phyloP scores from a whole-genome alignment of 1,284 basidiomycete species.

The Austropuccinia psidii region DNA sequence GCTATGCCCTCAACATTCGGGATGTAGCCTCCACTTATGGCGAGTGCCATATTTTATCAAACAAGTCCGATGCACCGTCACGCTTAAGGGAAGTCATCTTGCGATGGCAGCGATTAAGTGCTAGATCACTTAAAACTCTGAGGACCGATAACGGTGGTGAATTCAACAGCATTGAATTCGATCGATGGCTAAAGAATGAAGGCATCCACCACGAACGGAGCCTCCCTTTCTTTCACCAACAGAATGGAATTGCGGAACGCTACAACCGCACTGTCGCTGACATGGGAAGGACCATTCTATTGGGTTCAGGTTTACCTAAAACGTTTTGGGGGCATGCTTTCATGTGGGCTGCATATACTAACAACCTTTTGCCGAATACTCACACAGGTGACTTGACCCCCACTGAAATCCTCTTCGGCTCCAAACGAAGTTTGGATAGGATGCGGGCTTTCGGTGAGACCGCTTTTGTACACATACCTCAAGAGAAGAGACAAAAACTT shows the following conservation, averaged over 20 bases:
- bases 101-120: background rate
- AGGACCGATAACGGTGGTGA: conserved; percentile 6
- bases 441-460: conserved; percentile 10
- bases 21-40: conserved; percentile 1
- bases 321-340: conserved; percentile 19
- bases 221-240: conserved; percentile 26
- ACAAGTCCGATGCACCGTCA: background rate
- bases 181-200: background rate
- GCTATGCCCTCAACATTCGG: background rate
- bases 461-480: conserved; percentile 13
- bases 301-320: background rate
- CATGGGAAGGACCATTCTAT: conserved; percentile 5
- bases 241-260: conserved; percentile 36
- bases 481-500: background rate
- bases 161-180: background rate
- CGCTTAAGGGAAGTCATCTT: background rate
- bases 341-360: background rate
- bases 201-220: conserved; percentile 21
- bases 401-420: background rate
- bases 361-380: conserved; percentile 9
- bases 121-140: background rate
- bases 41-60: background rate
- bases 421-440: background rate
- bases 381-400: conserved; percentile 7
- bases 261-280: conserved; percentile 6